Conservation (phyloP, 202 grass and related monocot species). For the Carex arenaria region DNA sequence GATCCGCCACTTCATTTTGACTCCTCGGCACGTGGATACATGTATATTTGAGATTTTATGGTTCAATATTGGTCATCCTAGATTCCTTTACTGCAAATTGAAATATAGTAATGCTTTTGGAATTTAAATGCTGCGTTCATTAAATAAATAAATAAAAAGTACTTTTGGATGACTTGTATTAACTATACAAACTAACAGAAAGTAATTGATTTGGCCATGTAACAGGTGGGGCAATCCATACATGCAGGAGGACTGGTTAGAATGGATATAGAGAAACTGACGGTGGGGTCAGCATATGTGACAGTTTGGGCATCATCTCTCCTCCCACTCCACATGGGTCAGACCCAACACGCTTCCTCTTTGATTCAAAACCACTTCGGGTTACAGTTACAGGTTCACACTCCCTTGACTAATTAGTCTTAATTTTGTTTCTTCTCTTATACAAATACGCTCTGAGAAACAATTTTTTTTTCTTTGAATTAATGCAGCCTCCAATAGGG, state of each 20-base stretch:
- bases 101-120: background rate
- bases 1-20: no score
- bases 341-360: constrained; percentile 48
- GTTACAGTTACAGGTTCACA: constrained; percentile 56
- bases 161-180: background rate
- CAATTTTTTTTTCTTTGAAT: background rate
- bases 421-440: background rate
- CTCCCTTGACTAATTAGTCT: constrained; percentile 3
- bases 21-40: background rate
- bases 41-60: background rate
- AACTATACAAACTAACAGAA: background rate
- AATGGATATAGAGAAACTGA: constrained; percentile 60
- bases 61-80: background rate
- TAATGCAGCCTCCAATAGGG: constrained; percentile 64
- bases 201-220: background rate
- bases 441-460: background rate
- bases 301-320: constrained; percentile 84
- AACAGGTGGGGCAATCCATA: constrained; percentile 62
- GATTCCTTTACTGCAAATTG: background rate
- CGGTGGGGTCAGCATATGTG: constrained; percentile 54
- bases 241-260: constrained; percentile 70
- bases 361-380: constrained; percentile 70
- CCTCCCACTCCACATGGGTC: constrained; percentile 90
- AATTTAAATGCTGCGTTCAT: background rate
- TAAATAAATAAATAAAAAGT: background rate